A percentile compares a stretch with the other conserved stretches of the same genome.
Evolutionary conservation across 2,329 filamentous ascomycete species (phyloP).

Genomic region (Aspergillus sp.): DNA sequence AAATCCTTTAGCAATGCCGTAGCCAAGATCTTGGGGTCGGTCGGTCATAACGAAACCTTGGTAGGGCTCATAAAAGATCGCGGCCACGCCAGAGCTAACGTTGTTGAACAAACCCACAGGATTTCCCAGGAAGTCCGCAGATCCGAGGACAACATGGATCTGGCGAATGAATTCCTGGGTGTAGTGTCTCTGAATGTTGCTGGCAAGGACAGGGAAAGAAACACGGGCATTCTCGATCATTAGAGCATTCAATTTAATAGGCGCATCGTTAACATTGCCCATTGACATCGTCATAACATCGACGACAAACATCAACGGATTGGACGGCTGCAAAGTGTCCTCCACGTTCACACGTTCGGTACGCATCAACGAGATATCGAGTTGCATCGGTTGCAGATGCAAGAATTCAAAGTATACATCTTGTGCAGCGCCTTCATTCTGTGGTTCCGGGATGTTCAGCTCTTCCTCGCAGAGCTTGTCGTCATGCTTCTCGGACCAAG

Average conservation of each 20-base stretch:
- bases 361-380: conserved; percentile 94
- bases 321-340: conserved; percentile 84
- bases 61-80: conserved; percentile 99
- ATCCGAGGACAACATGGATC: conserved; percentile 95
- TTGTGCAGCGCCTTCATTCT: conserved; percentile 77
- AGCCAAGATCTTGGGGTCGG: conserved; percentile 87
- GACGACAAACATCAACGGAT: conserved; percentile 97
- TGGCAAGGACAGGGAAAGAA: conserved; percentile 77
- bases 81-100: conserved; percentile 92
- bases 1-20: conserved; percentile 94
- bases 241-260: conserved; percentile 86
- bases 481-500: conserved; percentile 80
- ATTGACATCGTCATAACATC: conserved; percentile 99
- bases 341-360: conserved; percentile 96
- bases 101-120: conserved; percentile 98
- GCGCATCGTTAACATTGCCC: conserved; percentile 97
- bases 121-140: conserved; percentile 95
- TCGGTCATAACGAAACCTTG: conserved; percentile 97
- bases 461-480: conserved; percentile 86
- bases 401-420: conserved; percentile 98
- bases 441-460: conserved; percentile 89
- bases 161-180: conserved; percentile 95
- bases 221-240: conserved; percentile 95
- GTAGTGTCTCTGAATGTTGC: conserved; percentile 91
- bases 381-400: conserved; percentile 96